These are phyloP conservation scores for Pelargonium cotyledonis DNA, from an alignment of 441 rosid species.

Conservation along the genomic window DNA sequence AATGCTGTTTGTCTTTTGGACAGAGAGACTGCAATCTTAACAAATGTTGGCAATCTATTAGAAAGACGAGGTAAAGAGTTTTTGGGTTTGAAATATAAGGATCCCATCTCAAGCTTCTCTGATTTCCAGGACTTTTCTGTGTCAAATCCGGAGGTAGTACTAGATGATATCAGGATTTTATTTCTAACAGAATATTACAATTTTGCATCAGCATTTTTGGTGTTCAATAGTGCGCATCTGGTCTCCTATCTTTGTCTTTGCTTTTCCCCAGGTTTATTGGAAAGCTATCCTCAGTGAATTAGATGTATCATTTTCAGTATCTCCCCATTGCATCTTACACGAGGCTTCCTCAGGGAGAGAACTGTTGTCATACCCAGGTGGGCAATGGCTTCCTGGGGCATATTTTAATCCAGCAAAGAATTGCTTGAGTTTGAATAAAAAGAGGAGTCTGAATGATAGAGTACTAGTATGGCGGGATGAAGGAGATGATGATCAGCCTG, in stretches of 20 bases:
- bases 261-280: conserved; percentile 61
- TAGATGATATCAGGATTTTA: conserved; percentile 4
- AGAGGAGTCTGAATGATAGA: conserved; percentile 49
- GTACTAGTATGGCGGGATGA: conserved; percentile 77
- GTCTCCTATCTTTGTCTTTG: conserved; percentile 12
- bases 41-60: conserved; percentile 61
- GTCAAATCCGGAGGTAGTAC: conserved; percentile 63
- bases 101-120: conserved; percentile 70
- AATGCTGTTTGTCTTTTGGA: neutral
- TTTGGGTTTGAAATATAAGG: conserved; percentile 52
- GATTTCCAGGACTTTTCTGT: conserved; percentile 78
- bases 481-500: conserved; percentile 62
- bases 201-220: neutral
- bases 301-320: conserved; percentile 41
- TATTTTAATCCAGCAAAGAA: conserved; percentile 65
- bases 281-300: conserved; percentile 60
- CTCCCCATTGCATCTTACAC: conserved; percentile 51
- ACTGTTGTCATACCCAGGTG: conserved; percentile 45
- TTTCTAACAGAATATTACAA: neutral
- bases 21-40: conserved; percentile 51
- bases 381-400: conserved; percentile 90
- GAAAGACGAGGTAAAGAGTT: conserved; percentile 66
- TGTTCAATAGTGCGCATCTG: neutral
- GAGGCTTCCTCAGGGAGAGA: conserved; percentile 33
- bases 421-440: conserved; percentile 46